Conservation (phyloP, 2,329 filamentous ascomycete genomes). For the Talaromyces sp. region DNA sequence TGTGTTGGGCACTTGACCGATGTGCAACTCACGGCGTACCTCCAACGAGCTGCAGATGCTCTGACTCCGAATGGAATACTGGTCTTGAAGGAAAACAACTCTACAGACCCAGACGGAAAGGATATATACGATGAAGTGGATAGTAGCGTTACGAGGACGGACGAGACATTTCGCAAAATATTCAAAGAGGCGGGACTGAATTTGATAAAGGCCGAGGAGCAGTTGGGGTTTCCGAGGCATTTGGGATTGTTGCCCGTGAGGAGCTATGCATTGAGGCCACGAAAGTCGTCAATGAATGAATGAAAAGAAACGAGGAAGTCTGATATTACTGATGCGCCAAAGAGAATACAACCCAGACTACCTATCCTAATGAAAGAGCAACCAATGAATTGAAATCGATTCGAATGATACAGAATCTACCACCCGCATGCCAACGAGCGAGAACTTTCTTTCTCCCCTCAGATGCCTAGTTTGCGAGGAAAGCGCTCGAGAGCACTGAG, state of each 20-base stretch:
- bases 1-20: constrained; percentile 81
- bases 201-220: constrained; percentile 67
- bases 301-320: neutral
- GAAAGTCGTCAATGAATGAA: neutral
- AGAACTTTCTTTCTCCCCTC: neutral
- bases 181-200: constrained; percentile 68
- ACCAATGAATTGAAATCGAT: neutral
- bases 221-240: constrained; percentile 65
- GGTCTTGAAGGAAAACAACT: constrained; percentile 78
- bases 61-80: constrained; percentile 51
- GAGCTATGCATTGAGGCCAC: constrained; percentile 70
- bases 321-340: neutral
- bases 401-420: neutral
- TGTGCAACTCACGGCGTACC: constrained; percentile 63
- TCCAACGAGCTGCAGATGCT: constrained; percentile 58
- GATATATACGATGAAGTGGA: constrained; percentile 76
- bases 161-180: constrained; percentile 66
- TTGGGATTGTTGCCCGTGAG: constrained; percentile 67
- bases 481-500: constrained; percentile 2
- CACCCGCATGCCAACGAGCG: neutral
- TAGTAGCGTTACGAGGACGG: constrained; percentile 72
- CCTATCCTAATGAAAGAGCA: neutral
- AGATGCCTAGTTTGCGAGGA: neutral
- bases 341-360: neutral
- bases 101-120: constrained; percentile 47